Base-by-base conservation (phyloP, 1,139 yeast genomes). In the Williopsis jadinii region DNA sequence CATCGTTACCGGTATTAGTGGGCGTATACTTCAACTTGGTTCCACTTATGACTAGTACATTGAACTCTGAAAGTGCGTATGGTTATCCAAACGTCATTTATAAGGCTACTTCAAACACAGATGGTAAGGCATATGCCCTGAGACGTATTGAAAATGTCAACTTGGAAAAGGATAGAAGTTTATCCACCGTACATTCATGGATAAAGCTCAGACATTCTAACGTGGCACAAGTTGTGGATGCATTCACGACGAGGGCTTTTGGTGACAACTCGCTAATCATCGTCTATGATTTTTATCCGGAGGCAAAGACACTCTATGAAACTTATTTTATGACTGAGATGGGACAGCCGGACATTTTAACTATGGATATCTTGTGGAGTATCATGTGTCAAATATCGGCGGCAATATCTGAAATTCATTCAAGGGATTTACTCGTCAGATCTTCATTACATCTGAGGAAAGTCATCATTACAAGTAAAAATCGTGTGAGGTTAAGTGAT, bases 161-260 rank as follows among this genome's bases (percentile, higher is more conserved):
- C 34, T 72, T 82, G 24, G 62, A 72, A 4, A 77, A 80, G 49
- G 88, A 86, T 46, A 73, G 71, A 45, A 70, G 76, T 34, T 66
- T 81, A 44, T 56, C 62, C 12, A 55, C 66, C 24, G 58, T 80
- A 36, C 72, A 73, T 45, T 67, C 60, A 40, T 82, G 87, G 87
- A 63, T 62, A 37, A 60, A 62, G 34, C 56, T 77, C 10, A 62
- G 70, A 28, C 66, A 67, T 49, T 74, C 90, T 11, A 80, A 81
- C 52, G 66, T 87, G 13, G 86, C 84, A 2, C 70, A 72, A 33
- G 63, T 88, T 9, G 73, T 76, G 40, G 97, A 90, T 58, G 88
- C 95, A 10, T 92, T 92, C 59, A 84, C 96, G 1, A 81, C 94
- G 10, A 75, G 87, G 48, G 85, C 90, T 6, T 92, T 94, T 65